phyloP scores from a whole-genome alignment of 441 rosid genomes.

The Hura crepitans region DNA sequence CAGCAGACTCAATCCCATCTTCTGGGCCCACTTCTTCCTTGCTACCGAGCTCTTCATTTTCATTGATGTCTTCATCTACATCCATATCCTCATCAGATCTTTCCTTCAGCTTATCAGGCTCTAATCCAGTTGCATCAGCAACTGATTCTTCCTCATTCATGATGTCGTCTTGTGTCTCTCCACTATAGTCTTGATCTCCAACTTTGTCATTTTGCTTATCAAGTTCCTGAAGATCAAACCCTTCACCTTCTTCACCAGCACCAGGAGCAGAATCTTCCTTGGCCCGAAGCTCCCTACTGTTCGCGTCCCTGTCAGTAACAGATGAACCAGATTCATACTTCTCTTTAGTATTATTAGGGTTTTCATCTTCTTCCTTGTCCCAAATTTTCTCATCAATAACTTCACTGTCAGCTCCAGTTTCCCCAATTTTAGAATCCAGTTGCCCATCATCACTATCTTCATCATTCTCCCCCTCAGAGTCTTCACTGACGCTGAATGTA shows the following conservation, averaged over 20 bases:
- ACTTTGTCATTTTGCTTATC: slow-evolving; percentile 41
- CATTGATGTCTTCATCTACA: slow-evolving; percentile 50
- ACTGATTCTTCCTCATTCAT: slow-evolving; percentile 64
- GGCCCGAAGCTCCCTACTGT: slow-evolving; percentile 73
- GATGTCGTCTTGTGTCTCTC: slow-evolving; percentile 52
- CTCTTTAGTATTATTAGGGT: slow-evolving; percentile 48
- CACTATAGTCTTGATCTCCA: slow-evolving; percentile 49
- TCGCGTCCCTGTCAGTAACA: slow-evolving; percentile 50
- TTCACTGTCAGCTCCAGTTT: slow-evolving; percentile 70
- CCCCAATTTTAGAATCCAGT: slow-evolving; percentile 77
- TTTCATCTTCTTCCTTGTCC: slow-evolving; percentile 67
- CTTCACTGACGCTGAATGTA: slow-evolving; percentile 70
- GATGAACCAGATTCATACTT: slow-evolving; percentile 80
- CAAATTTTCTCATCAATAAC: slow-evolving; percentile 69
- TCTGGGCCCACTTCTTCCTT: slow-evolving; percentile 52
- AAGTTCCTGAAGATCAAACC: slow-evolving; percentile 38
- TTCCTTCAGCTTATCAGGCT: slow-evolving; percentile 52
- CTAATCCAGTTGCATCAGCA: slow-evolving; percentile 59
- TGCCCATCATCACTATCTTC: slow-evolving; percentile 58
- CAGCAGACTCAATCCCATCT: slow-evolving; percentile 45
- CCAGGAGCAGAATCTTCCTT: slow-evolving; percentile 62
- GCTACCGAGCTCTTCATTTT: slow-evolving; percentile 40
- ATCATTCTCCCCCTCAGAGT: slow-evolving; percentile 60
- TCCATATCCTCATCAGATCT: slow-evolving; percentile 49
- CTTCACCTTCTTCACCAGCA: slow-evolving; percentile 53